Evolutionary conservation across 106 monocot genomes (phyloP).

Genomic region (Acorus calamus): DNA sequence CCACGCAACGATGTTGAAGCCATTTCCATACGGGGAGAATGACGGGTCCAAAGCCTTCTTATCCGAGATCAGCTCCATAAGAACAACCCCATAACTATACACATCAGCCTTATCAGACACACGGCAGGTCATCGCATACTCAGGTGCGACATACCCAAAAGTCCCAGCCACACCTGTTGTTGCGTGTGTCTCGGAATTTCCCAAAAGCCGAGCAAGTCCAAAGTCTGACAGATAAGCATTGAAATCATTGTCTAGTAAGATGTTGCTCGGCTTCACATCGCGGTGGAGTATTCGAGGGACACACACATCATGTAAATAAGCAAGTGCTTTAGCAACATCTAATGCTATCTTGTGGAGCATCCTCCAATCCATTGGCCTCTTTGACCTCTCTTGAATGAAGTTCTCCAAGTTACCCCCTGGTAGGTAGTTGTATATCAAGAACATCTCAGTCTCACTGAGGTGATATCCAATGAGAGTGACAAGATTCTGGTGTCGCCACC

Average conservation of each 20-base stretch:
- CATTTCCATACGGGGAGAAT: slow-evolving; percentile 71
- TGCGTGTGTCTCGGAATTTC: slow-evolving; percentile 76
- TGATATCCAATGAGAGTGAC: slow-evolving; percentile 94
- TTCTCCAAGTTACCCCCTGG: slow-evolving; percentile 71
- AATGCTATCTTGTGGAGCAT: slow-evolving; percentile 97
- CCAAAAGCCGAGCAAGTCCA: slow-evolving; percentile 64
- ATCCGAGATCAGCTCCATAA: slow-evolving; percentile 54
- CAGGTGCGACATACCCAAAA: slow-evolving; percentile 74
- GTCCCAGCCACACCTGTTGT: slow-evolving; percentile 73
- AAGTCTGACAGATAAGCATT: slow-evolving; percentile 76
- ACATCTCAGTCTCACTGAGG: slow-evolving; percentile 74
- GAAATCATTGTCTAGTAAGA: slow-evolving; percentile 53
- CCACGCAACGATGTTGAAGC: slow-evolving; percentile 73
- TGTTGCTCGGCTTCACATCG: slow-evolving; percentile 77
- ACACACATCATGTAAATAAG: slow-evolving; percentile 53
- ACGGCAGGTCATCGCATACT: slow-evolving; percentile 75
- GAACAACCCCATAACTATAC: slow-evolving; percentile 71
- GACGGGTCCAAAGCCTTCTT: slow-evolving; percentile 76
- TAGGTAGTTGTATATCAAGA: slow-evolving; percentile 67
- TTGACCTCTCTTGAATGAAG: slow-evolving; percentile 62
- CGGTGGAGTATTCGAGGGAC: slow-evolving; percentile 66
- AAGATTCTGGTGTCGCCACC: slow-evolving; percentile 85
- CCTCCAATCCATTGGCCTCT: slow-evolving; percentile 58
- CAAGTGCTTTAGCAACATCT: slow-evolving; percentile 71
- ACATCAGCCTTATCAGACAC: slow-evolving; percentile 80